Conservation (phyloP, 306 rosid genomes). For the Inga laurina region DNA sequence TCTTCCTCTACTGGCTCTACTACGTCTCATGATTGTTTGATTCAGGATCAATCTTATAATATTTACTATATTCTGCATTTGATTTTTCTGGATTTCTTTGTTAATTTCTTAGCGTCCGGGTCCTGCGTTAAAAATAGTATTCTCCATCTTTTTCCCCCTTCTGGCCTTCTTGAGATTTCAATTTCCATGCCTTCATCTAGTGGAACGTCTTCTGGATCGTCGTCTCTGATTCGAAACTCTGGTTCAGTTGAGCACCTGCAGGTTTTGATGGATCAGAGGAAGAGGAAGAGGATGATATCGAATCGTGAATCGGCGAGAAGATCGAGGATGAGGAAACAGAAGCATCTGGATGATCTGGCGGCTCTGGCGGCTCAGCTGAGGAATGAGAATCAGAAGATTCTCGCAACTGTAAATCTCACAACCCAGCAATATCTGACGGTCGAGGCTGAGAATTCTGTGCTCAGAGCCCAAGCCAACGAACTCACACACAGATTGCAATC, state of each 20-base stretch:
- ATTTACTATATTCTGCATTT: slow-evolving; percentile 27
- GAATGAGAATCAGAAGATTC: slow-evolving; percentile 65
- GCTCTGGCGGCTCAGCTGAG: slow-evolving; percentile 52
- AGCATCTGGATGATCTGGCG: slow-evolving; percentile 79
- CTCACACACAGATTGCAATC: slow-evolving; percentile 64
- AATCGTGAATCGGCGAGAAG: slow-evolving; percentile 88
- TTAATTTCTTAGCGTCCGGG: slow-evolving; percentile 36
- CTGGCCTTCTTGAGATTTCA: neutral
- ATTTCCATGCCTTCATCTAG: slow-evolving; percentile 77
- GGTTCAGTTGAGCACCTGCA: slow-evolving; percentile 67
- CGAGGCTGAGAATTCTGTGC: slow-evolving; percentile 74
- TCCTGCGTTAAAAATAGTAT: slow-evolving; percentile 40
- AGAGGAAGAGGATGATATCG: slow-evolving; percentile 89
- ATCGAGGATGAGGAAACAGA: slow-evolving; percentile 85
- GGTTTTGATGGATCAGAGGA: slow-evolving; percentile 69
- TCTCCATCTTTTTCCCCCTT: neutral
- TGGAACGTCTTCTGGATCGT: slow-evolving; percentile 73
- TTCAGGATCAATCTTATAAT: neutral
- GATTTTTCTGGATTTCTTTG: slow-evolving; percentile 25
- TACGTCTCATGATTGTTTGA: slow-evolving; percentile 78
- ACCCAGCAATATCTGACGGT: slow-evolving; percentile 53
- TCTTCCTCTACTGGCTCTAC: slow-evolving; percentile 88
- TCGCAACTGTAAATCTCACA: slow-evolving; percentile 52
- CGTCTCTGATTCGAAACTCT: slow-evolving; percentile 45
- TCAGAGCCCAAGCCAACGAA: slow-evolving; percentile 73